Evolutionary conservation across 371 early-diverging fungal genomes (phyloP), one percentile per base, ranked within the genome.

Genomic region (Phascolomyces articulosus): DNA sequence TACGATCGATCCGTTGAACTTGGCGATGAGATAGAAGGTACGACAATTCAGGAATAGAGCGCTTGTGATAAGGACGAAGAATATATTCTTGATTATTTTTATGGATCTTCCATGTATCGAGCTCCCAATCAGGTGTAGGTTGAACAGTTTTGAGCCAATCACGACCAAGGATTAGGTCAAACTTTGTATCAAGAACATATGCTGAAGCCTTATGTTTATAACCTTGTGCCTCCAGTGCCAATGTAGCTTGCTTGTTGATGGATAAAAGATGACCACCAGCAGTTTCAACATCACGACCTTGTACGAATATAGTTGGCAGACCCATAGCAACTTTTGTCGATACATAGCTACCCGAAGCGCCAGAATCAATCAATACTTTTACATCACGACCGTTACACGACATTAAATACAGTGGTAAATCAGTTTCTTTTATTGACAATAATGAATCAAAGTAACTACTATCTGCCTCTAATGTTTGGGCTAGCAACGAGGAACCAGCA

Each of bases 141-240:
- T 61, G 44, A 0, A 51, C 53, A 11, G 9, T 9, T 54, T 54
- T 54, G 54, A 54, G 24, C 54, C 54, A 54, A 28, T 54, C 54
- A 21, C 54, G 54, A 8, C 57, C 18, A 27, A 56, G 58, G 16
- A 63, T 63, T 1, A 63, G 24, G 28, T 63, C 63, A 40, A 63
- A 63, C 28, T 63, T 63, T 4, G 55, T 63, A 27, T 63, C 55
- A 1, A 63, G 41, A 18, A 63, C 55, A 55, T 63, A 55, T 20
- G 63, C 63, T 38, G 28, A 9, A n/a, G 26, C n/a, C 51, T 51
- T 15, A 38, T 61, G 62, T 18, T 1, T 7, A 34, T 28, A 31
- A 21, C 62, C 62, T 28, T 31, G 24, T 1, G 20, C 51, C 6
- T 54, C 29, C 29, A 55, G 16, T 13, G 54, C 10, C 23, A 54